phyloP scores from a whole-genome alignment of 2,329 filamentous ascomycete species.

The Microascus cirrosus region DNA sequence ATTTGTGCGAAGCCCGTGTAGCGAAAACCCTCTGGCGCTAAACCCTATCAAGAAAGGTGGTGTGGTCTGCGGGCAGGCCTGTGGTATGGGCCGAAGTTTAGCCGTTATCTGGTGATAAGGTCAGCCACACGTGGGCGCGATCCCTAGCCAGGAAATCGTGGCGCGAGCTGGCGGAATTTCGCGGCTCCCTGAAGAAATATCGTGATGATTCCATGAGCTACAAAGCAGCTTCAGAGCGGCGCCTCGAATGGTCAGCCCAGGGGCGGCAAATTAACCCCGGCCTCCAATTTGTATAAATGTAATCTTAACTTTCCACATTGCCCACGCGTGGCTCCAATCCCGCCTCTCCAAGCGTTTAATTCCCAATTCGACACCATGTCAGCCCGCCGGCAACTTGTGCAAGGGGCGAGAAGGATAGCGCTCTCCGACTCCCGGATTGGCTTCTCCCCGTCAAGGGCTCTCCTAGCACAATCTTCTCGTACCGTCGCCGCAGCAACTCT shows the following conservation, averaged over 20 bases:
- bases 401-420: conserved; percentile 19
- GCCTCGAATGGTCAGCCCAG: not conserved
- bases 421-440: not conserved
- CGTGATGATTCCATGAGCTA: conserved; percentile 4
- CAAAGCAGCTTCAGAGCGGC: not conserved
- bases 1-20: conserved; percentile 23
- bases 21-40: conserved; percentile 28
- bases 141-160: not conserved
- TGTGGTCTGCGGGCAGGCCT: not conserved
- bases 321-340: not conserved
- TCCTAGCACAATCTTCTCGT: not conserved
- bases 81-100: not conserved
- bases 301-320: not conserved
- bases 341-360: not conserved
- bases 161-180: not conserved
- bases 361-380: conserved; percentile 21
- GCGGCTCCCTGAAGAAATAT: not conserved
- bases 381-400: conserved; percentile 25
- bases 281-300: not conserved
- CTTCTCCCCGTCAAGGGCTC: not conserved
- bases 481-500: not conserved
- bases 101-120: not conserved
- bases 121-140: not conserved
- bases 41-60: conserved; percentile 15
- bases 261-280: not conserved